These are phyloP conservation scores for Durusdinium trenchii DNA, from an alignment of 73 alveolate genomes.

Conservation along the genomic window DNA sequence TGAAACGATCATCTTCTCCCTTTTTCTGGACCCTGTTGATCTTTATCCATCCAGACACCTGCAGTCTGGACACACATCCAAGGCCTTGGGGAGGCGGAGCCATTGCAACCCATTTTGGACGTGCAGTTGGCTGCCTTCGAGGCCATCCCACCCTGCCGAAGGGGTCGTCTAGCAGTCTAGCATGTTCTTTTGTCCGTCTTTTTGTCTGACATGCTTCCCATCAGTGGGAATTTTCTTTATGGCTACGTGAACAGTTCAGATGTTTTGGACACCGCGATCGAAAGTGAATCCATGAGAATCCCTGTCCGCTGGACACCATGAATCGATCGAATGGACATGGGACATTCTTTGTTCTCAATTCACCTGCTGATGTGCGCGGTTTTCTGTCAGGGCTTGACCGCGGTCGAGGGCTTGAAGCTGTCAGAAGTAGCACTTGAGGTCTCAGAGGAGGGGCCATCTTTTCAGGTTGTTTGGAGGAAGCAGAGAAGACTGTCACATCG, in stretches of 20 bases:
- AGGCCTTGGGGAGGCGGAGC: slow-evolving; percentile 9
- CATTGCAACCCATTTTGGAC: slow-evolving; percentile 59
- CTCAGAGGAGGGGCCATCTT: not conserved
- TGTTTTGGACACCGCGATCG: too few relatives aligned
- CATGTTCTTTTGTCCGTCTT: too few relatives aligned
- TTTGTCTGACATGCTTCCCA: too few relatives aligned
- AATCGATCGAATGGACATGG: not conserved
- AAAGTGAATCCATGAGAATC: too few relatives aligned
- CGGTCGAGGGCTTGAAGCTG: slow-evolving; percentile 54
- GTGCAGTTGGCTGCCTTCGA: slow-evolving; percentile 67
- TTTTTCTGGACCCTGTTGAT: not conserved
- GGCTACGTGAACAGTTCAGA: too few relatives aligned
- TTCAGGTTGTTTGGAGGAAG: not conserved
- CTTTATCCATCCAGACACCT: not conserved
- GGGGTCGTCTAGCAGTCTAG: too few relatives aligned
- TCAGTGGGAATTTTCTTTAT: too few relatives aligned
- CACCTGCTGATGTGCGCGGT: not conserved
- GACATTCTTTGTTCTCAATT: too few relatives aligned
- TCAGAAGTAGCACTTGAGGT: slow-evolving; percentile 51
- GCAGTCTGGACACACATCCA: too few relatives aligned
- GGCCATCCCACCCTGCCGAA: too few relatives aligned
- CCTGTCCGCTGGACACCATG: too few relatives aligned
- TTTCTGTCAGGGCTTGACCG: slow-evolving; percentile 43
- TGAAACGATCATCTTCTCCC: not conserved
- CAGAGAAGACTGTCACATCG: not conserved